Conservation (phyloP, 2,329 filamentous ascomycete genomes). For the Colletotrichum phormii region DNA sequence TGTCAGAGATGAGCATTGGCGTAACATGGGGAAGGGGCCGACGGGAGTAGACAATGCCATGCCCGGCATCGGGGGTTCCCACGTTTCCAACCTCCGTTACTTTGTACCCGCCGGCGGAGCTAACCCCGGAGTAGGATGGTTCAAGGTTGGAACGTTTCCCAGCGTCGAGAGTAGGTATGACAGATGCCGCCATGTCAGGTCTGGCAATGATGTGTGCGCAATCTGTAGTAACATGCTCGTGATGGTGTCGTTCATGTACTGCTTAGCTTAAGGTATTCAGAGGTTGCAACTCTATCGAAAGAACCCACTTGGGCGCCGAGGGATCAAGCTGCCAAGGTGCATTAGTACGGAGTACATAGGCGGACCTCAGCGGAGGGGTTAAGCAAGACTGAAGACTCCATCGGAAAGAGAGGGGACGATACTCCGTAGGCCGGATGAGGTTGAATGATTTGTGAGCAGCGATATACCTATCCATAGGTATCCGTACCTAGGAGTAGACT, state of each 20-base stretch:
- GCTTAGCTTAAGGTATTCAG: neutral
- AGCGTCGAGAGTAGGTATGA: too few species aligned
- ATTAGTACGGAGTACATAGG: neutral
- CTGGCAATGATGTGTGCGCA: too few species aligned
- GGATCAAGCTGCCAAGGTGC: neutral
- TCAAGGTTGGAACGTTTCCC: neutral
- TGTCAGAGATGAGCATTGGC: slow-evolving; percentile 1
- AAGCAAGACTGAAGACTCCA: too few species aligned
- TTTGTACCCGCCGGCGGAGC: slow-evolving; percentile 7
- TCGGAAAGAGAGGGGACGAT: neutral
- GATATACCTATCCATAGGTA: neutral
- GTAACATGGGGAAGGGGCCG: slow-evolving; percentile 7
- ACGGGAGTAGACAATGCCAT: neutral
- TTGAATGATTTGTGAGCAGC: neutral
- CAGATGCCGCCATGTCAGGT: too few species aligned
- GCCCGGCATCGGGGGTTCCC: slow-evolving; percentile 25
- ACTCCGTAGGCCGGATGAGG: neutral
- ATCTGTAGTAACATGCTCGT: neutral
- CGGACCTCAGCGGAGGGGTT: slow-evolving; percentile 1
- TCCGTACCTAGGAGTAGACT: too few species aligned
- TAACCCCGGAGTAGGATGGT: slow-evolving; percentile 14
- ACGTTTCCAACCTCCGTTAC: slow-evolving; percentile 9
- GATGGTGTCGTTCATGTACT: slow-evolving; percentile 4
- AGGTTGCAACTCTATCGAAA: neutral
- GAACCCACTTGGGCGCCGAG: slow-evolving; percentile 3